phyloP scores from a whole-genome alignment of 2,329 filamentous ascomycete species.

The Tolypocladium sp. region DNA sequence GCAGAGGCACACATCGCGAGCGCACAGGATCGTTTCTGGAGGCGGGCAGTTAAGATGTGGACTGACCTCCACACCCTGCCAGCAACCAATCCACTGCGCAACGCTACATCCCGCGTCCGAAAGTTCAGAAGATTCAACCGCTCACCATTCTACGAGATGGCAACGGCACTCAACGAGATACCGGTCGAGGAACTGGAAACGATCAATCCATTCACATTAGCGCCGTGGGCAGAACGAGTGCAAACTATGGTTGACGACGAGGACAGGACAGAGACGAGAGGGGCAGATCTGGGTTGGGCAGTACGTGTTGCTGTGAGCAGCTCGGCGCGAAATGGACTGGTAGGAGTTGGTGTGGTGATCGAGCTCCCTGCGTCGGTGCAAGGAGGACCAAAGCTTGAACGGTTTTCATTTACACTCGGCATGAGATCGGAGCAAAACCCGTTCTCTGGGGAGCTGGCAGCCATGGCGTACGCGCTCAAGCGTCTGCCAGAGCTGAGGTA shows the following conservation, averaged over 20 bases:
- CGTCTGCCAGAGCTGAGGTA: too few relatives aligned
- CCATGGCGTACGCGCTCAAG: too few relatives aligned
- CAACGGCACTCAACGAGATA: neutral
- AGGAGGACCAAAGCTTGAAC: too few relatives aligned
- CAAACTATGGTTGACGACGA: neutral
- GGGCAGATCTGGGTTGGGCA: too few relatives aligned
- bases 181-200: constrained; percentile 3
- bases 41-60: constrained; percentile 5
- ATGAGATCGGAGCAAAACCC: too few relatives aligned
- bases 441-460: too few relatives aligned
- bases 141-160: constrained; percentile 5
- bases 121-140: constrained; percentile 1
- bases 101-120: neutral
- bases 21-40: constrained; percentile 6
- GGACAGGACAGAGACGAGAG: too few relatives aligned
- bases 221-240: constrained; percentile 2
- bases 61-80: constrained; percentile 3
- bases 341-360: too few relatives aligned
- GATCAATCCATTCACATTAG: constrained; percentile 4
- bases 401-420: too few relatives aligned
- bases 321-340: too few relatives aligned
- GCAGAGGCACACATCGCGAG: constrained; percentile 10
- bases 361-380: too few relatives aligned
- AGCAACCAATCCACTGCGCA: constrained; percentile 2
- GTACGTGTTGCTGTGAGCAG: too few relatives aligned